Evolutionary conservation across 83 land plant species (phyloP).

Genomic region (Larix sibirica): DNA sequence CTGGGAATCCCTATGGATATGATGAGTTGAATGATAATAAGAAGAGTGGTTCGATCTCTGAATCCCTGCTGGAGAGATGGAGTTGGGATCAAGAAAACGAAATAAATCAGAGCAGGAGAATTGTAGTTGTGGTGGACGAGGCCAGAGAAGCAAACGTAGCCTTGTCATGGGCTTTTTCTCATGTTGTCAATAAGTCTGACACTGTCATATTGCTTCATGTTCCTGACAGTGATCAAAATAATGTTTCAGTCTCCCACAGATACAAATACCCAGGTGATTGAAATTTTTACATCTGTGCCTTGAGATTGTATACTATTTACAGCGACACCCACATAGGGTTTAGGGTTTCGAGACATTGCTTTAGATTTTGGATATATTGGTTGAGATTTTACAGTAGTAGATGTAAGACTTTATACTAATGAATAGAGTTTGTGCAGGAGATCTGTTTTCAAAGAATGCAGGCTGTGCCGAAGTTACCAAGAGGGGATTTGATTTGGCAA

Average conservation of each 20-base stretch:
- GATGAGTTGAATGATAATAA: too few relatives aligned
- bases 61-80: too few relatives aligned
- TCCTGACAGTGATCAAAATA: background rate
- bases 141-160: conserved; percentile 10
- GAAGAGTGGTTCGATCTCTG: too few relatives aligned
- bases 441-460: too few relatives aligned
- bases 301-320: background rate
- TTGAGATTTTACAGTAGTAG: background rate
- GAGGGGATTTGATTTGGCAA: background rate
- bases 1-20: too few relatives aligned
- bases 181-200: background rate
- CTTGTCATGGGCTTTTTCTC: conserved; percentile 9
- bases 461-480: background rate
- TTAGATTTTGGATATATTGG: background rate
- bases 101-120: background rate
- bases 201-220: conserved; percentile 6
- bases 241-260: background rate
- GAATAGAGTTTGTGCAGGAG: background rate
- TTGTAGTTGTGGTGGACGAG: conserved; percentile 11
- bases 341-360: too few relatives aligned
- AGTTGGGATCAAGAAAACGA: too few relatives aligned
- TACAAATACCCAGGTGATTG: background rate
- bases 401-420: background rate
- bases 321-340: too few relatives aligned
- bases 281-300: background rate